phyloP scores from a whole-genome alignment of 768 basidiomycete species.

The Tylopilus vinaceipallidus region DNA sequence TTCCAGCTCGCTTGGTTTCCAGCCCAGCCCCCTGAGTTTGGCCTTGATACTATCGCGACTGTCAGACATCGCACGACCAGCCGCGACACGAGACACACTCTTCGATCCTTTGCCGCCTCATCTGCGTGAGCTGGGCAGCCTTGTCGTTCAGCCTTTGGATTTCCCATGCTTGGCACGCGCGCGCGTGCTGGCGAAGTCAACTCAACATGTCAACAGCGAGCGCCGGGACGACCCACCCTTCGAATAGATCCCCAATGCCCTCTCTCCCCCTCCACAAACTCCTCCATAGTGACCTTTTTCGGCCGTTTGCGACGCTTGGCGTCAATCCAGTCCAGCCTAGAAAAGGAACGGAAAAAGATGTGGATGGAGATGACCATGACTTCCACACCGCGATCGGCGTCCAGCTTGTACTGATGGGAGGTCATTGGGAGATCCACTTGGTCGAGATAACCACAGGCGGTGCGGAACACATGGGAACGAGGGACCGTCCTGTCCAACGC shows the following conservation, averaged over 20 bases:
- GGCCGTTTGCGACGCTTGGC: not conserved
- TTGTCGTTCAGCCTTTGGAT: not conserved
- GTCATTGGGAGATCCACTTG: not conserved
- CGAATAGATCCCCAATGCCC: not conserved
- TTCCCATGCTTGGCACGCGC: constrained; percentile 2
- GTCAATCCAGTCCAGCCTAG: constrained; percentile 2
- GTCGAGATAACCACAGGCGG: not conserved
- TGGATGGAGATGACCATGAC: not conserved
- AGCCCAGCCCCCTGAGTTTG: not conserved
- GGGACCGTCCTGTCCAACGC: constrained; percentile 3
- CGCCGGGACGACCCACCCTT: not conserved
- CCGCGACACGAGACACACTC: constrained; percentile 1
- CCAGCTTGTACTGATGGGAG: not conserved
- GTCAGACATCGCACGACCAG: not conserved
- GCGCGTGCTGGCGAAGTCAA: constrained; percentile 6
- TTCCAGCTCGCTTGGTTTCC: not conserved
- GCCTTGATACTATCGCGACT: not conserved
- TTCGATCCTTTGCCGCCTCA: constrained; percentile 1
- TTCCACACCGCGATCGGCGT: not conserved
- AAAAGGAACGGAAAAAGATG: not conserved
- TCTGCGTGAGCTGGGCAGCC: not conserved
- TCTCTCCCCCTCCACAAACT: not conserved
- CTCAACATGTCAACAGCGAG: not conserved
- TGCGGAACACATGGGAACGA: too few relatives aligned
- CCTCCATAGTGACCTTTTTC: not conserved